phyloP scores from a whole-genome alignment of 2,329 filamentous ascomycete genomes.

The Hypoxylon rubiginosum region DNA sequence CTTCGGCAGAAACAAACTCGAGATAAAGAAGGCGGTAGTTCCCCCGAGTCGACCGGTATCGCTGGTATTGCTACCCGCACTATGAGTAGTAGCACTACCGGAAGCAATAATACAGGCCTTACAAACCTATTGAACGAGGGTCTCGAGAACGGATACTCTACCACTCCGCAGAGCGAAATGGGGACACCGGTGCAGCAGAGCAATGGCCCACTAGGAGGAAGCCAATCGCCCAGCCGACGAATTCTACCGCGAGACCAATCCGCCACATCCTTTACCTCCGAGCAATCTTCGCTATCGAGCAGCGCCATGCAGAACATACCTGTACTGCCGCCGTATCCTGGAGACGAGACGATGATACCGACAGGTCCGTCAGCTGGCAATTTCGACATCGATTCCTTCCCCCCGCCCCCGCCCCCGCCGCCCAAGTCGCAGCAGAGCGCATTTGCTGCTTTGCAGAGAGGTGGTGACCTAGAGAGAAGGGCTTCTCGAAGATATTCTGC shows the following conservation, averaged over 20 bases:
- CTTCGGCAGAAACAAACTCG: constrained; percentile 74
- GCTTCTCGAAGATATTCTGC: constrained; percentile 94
- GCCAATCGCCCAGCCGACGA: constrained; percentile 63
- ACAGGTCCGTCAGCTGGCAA: constrained; percentile 59
- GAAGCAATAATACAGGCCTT: constrained; percentile 69
- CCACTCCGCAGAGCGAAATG: constrained; percentile 56
- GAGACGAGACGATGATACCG: constrained; percentile 67
- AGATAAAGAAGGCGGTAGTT: constrained; percentile 63
- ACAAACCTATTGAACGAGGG: constrained; percentile 72
- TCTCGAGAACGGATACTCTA: constrained; percentile 65
- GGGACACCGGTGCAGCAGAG: constrained; percentile 39
- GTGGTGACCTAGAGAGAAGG: constrained; percentile 90
- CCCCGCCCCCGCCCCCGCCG: constrained; percentile 82
- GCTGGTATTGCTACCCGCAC: constrained; percentile 61
- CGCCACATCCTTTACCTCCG: constrained; percentile 65
- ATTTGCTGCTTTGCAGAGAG: constrained; percentile 88
- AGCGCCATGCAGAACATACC: constrained; percentile 81
- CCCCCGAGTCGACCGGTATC: constrained; percentile 53
- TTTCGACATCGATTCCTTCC: constrained; percentile 74
- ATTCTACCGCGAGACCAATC: constrained; percentile 66
- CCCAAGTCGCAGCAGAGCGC: constrained; percentile 90
- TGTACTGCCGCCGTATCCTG: constrained; percentile 78
- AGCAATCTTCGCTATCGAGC: constrained; percentile 79
- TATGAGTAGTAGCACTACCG: constrained; percentile 70
- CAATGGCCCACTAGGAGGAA: constrained; percentile 46